A percentile compares a stretch with the other conserved stretches of the same genome.
Evolutionary conservation across 179 eudicot species (phyloP).

Genomic region (Sideroxylon spinosum): DNA sequence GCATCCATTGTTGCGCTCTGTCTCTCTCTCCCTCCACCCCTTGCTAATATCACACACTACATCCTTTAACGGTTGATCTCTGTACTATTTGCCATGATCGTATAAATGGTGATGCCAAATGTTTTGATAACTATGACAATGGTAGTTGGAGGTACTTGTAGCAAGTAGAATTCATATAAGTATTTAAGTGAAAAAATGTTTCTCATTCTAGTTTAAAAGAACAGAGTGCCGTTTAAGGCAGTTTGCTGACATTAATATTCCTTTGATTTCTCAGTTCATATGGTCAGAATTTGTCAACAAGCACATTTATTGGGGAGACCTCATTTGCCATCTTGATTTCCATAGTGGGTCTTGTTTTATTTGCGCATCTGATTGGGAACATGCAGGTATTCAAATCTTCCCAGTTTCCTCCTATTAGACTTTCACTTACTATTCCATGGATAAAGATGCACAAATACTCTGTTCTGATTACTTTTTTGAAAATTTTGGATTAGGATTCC

Average conservation of each 20-base stretch:
- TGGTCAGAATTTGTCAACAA: constrained; percentile 85
- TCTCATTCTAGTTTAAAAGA: not conserved
- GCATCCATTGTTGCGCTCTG: too few species aligned
- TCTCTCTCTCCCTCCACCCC: too few species aligned
- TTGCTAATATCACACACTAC: too few species aligned
- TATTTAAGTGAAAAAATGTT: not conserved
- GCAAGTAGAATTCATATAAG: not conserved
- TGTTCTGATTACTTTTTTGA: not conserved
- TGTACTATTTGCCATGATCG: not conserved
- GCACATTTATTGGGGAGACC: constrained; percentile 88
- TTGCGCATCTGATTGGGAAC: constrained; percentile 93
- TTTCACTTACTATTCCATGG: not conserved
- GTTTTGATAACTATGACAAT: not conserved
- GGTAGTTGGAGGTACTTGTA: not conserved
- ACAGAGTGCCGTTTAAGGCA: not conserved
- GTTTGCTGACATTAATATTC: not conserved
- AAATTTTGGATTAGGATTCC: too few species aligned
- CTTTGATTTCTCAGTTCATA: constrained; percentile 55
- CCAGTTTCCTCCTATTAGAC: not conserved
- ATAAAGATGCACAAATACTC: not conserved
- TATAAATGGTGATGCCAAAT: not conserved
- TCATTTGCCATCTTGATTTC: constrained; percentile 90
- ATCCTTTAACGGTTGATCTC: too few species aligned
- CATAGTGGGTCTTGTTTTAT: constrained; percentile 83
- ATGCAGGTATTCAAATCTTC: constrained; percentile 72